Percentiles rank a stretch among this genome's conserved stretches.
These are phyloP conservation scores for Geotrichum australiense DNA, from an alignment of 1,139 yeast genomes.

Conservation along the genomic window DNA sequence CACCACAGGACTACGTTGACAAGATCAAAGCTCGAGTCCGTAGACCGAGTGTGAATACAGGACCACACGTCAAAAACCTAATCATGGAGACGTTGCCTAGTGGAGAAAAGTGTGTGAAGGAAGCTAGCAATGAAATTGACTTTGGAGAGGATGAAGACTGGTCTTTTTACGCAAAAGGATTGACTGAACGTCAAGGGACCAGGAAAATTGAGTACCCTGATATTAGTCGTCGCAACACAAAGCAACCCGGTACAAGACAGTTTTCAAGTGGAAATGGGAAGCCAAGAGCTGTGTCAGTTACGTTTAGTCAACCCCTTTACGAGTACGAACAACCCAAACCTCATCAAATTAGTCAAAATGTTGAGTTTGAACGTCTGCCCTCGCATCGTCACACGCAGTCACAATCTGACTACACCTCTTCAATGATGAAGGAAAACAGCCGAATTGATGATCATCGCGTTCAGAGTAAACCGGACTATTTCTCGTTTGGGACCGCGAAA, in stretches of 20 bases:
- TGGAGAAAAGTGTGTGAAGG: neutral
- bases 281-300: neutral
- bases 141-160: neutral
- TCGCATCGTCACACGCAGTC: neutral
- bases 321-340: neutral
- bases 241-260: too few relatives aligned
- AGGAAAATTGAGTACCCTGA: neutral
- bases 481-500: too few relatives aligned
- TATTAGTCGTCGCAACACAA: too few relatives aligned
- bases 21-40: conserved; percentile 24
- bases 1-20: conserved; percentile 23
- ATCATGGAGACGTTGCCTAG: conserved; percentile 14
- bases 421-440: neutral
- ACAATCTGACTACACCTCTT: neutral
- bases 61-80: conserved; percentile 26
- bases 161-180: neutral
- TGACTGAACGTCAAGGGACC: neutral
- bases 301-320: neutral
- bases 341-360: neutral
- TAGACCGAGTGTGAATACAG: conserved; percentile 26
- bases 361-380: neutral
- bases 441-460: neutral
- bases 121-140: conserved; percentile 1
- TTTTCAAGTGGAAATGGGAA: neutral
- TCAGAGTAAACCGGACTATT: too few relatives aligned